Conservation (phyloP, 2,329 filamentous ascomycete species). For the Microdochium nivale region DNA sequence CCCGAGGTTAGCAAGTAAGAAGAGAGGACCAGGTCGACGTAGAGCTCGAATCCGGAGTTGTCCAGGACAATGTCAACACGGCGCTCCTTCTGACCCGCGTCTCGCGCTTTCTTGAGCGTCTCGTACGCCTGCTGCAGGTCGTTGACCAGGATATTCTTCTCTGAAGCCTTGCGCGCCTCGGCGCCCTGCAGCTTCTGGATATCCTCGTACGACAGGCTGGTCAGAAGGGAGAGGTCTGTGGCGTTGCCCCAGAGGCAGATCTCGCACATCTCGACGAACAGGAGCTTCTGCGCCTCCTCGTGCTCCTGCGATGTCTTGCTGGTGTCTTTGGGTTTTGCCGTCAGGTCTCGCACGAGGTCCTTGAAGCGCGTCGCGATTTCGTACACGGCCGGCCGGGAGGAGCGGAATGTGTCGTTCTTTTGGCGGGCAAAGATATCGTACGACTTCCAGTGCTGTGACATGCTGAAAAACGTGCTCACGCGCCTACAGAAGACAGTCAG, state of each 20-base stretch:
- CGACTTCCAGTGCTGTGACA: slow-evolving; percentile 73
- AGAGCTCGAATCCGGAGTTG: slow-evolving; percentile 95
- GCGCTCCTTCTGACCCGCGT: slow-evolving; percentile 55
- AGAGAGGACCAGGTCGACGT: slow-evolving; percentile 85
- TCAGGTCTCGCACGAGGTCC: slow-evolving; percentile 46
- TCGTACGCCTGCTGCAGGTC: slow-evolving; percentile 69
- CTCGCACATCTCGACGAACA: slow-evolving; percentile 91
- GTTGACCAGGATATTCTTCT: slow-evolving; percentile 89
- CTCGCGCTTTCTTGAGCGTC: slow-evolving; percentile 55
- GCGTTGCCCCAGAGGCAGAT: slow-evolving; percentile 97
- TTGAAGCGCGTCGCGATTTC: slow-evolving; percentile 75
- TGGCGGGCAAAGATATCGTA: slow-evolving; percentile 88
- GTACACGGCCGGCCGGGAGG: slow-evolving; percentile 76
- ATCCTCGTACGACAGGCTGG: slow-evolving; percentile 85
- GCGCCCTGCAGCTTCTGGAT: slow-evolving; percentile 94
- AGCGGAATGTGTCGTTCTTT: slow-evolving; percentile 87
- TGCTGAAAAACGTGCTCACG: slow-evolving; percentile 68
- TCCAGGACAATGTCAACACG: slow-evolving; percentile 92
- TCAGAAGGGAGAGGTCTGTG: slow-evolving; percentile 85
- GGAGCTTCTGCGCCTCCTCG: slow-evolving; percentile 61
- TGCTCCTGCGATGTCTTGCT: slow-evolving; percentile 38
- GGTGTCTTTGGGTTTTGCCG: slow-evolving; percentile 17
- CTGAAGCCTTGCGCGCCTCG: slow-evolving; percentile 73
- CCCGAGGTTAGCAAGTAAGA: slow-evolving; percentile 81
- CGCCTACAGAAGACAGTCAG: slow-evolving; percentile 39